phyloP scores from a whole-genome alignment of 2,329 filamentous ascomycete genomes.

The Aspergillus spinulosporus region DNA sequence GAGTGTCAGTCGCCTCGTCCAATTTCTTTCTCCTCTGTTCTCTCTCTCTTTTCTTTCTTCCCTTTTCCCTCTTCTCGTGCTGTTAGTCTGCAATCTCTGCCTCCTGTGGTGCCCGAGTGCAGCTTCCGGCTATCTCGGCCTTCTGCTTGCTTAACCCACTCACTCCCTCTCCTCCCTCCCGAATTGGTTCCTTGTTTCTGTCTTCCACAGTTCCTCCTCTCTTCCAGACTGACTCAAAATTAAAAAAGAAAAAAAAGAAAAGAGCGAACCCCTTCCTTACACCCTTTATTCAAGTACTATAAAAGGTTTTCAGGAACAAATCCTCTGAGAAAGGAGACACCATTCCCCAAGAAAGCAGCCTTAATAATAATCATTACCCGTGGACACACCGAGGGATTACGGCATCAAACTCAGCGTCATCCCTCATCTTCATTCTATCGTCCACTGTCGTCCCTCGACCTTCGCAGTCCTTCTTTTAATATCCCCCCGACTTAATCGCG shows the following conservation, averaged over 20 bases:
- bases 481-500: slow-evolving; percentile 11
- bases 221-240: slow-evolving; percentile 11
- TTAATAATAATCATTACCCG: slow-evolving; percentile 19
- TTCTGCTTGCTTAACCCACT: slow-evolving; percentile 6
- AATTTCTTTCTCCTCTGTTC: slow-evolving; percentile 12
- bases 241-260: slow-evolving; percentile 6
- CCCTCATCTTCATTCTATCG: slow-evolving; percentile 8
- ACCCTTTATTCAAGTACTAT: background rate
- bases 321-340: background rate
- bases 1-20: slow-evolving; percentile 4
- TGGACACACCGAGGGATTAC: slow-evolving; percentile 7
- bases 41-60: background rate
- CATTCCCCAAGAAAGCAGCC: slow-evolving; percentile 1
- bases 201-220: slow-evolving; percentile 15
- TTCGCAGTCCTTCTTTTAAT: slow-evolving; percentile 12
- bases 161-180: slow-evolving; percentile 15
- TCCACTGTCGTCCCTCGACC: slow-evolving; percentile 12
- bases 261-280: slow-evolving; percentile 1
- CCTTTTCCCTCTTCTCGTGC: slow-evolving; percentile 4
- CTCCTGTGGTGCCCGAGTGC: slow-evolving; percentile 9
- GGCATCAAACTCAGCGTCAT: slow-evolving; percentile 14
- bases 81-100: slow-evolving; percentile 15
- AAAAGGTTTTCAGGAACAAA: background rate
- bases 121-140: slow-evolving; percentile 18
- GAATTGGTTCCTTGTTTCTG: slow-evolving; percentile 22